Conservation (phyloP, 2,329 filamentous ascomycete genomes). For the Aspergillus udagawae region DNA sequence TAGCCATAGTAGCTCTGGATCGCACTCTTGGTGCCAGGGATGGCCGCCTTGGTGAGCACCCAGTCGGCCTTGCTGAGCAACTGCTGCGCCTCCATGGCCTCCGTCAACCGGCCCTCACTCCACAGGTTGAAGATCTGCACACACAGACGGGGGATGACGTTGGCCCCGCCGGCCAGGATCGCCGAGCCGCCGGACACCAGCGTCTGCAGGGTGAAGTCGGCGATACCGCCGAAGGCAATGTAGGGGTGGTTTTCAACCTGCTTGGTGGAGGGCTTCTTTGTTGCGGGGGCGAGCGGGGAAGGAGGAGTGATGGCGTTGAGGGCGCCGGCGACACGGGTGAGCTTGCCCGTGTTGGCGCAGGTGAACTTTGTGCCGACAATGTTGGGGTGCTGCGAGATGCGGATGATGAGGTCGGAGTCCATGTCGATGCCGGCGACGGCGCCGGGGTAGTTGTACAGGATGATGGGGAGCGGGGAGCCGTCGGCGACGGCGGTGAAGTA, state of each 20-base stretch:
- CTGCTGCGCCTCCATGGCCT: constrained; percentile 73
- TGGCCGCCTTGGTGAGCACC: constrained; percentile 77
- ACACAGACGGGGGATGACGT: constrained; percentile 80
- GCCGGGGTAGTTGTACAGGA: constrained; percentile 89
- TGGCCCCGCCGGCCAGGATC: constrained; percentile 82
- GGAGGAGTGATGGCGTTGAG: constrained; percentile 65
- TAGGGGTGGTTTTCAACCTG: constrained; percentile 48
- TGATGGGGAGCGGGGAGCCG: constrained; percentile 68
- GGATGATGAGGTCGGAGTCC: constrained; percentile 82
- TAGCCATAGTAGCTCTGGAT: constrained; percentile 82
- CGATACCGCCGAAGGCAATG: constrained; percentile 85
- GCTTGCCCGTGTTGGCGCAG: constrained; percentile 83
- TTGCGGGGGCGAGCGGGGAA: constrained; percentile 29
- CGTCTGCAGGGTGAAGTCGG: constrained; percentile 82
- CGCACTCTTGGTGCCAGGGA: constrained; percentile 80
- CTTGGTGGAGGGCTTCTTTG: constrained; percentile 24
- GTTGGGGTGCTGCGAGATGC: constrained; percentile 73
- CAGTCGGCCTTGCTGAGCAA: constrained; percentile 74
- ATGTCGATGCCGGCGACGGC: constrained; percentile 84
- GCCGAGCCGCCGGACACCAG: constrained; percentile 75
- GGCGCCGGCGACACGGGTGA: constrained; percentile 73
- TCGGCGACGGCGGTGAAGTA: constrained; percentile 76
- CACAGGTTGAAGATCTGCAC: constrained; percentile 78
- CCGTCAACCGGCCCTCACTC: constrained; percentile 67
- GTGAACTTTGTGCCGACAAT: constrained; percentile 90